Percentiles rank a stretch among this genome's conserved stretches.
These are phyloP conservation scores for Catharanthus roseus DNA, from an alignment of 257 asterid species.

Conservation along the genomic window DNA sequence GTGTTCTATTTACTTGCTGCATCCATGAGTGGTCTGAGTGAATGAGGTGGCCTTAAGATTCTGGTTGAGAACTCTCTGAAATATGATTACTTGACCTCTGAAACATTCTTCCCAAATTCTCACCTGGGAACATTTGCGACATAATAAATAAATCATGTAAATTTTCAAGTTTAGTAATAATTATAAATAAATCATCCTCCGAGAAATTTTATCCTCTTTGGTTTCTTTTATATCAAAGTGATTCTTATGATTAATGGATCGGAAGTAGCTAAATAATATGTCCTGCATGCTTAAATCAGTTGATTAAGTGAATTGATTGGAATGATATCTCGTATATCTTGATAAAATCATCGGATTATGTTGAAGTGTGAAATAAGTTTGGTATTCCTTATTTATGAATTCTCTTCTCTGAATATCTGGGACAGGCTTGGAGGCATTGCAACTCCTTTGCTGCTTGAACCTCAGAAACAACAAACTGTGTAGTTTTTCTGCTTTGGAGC, in stretches of 20 bases:
- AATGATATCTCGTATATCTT: neutral
- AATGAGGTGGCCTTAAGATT: neutral
- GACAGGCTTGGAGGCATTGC: slow-evolving; percentile 88
- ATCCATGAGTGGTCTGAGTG: neutral
- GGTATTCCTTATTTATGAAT: neutral
- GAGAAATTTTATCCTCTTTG: too few relatives aligned
- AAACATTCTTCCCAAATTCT: neutral
- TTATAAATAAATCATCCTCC: too few relatives aligned
- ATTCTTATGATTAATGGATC: too few relatives aligned
- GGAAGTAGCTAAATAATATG: too few relatives aligned
- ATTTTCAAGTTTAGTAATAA: too few relatives aligned
- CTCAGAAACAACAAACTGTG: slow-evolving; percentile 58
- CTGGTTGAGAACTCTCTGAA: neutral
- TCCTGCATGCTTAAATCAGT: too few relatives aligned
- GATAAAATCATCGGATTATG: neutral
- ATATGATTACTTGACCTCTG: neutral
- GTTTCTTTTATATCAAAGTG: too few relatives aligned
- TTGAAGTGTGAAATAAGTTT: neutral
- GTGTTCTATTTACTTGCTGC: neutral
- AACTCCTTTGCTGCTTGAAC: slow-evolving; percentile 71
- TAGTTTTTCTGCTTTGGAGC: slow-evolving; percentile 73
- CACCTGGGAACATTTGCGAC: neutral
- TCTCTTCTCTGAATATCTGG: slow-evolving; percentile 8
- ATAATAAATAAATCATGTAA: neutral
- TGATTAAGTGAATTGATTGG: neutral